Percentiles rank a stretch among this genome's conserved stretches.
Evolutionary conservation across 192 early-diverging fungal genomes (phyloP).

Genomic region (Linnemannia exigua): DNA sequence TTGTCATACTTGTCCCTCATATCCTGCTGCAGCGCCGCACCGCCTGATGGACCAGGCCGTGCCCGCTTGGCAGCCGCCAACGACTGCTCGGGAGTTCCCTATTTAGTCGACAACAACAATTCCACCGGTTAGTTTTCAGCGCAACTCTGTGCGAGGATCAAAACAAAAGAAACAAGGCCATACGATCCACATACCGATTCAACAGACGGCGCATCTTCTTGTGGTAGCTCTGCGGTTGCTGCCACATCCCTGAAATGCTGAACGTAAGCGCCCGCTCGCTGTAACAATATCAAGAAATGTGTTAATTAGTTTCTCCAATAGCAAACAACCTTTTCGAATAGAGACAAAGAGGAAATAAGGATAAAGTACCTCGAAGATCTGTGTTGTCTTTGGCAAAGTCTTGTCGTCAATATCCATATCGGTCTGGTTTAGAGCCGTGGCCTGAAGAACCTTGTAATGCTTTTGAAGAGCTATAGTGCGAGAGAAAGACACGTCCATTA

Average conservation of each 20-base stretch:
- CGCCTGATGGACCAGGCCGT: constrained; percentile 11
- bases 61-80: constrained; percentile 25
- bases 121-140: not conserved
- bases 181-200: not conserved
- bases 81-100: not conserved
- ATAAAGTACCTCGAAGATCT: constrained; percentile 34
- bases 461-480: constrained; percentile 46
- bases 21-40: constrained; percentile 4
- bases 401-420: constrained; percentile 61
- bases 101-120: not conserved
- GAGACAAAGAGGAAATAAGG: not conserved
- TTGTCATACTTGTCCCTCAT: constrained; percentile 31
- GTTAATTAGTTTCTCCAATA: not conserved
- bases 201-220: not conserved
- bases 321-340: no score
- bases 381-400: constrained; percentile 46
- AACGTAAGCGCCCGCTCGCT: constrained; percentile 56
- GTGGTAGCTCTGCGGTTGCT: constrained; percentile 15
- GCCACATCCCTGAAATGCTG: constrained; percentile 41
- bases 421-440: constrained; percentile 53
- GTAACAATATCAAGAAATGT: not conserved
- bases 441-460: constrained; percentile 57
- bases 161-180: not conserved
- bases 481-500: constrained; percentile 1
- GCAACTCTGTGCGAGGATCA: not conserved